Evolutionary conservation across 768 basidiomycete genomes (phyloP), one percentile per base, ranked within the genome.

Genomic region (Macrolepiota fuliginosa): DNA sequence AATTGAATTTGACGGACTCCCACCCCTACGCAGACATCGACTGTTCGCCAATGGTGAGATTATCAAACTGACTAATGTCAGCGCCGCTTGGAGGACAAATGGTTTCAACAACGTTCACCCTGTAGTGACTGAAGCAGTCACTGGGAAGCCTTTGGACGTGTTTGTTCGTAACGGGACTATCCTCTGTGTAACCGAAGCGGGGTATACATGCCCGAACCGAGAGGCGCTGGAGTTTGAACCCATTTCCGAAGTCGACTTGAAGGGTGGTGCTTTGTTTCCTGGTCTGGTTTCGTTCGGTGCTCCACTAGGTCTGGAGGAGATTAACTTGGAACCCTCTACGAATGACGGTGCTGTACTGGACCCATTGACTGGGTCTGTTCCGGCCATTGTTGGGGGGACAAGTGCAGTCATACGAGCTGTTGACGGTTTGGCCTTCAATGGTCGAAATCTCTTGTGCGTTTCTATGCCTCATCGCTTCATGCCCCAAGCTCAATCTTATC

Each of bases 201-300:
- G 5, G 62, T 45, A 46, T 17, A 32, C 24, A n/a, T 61, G 61
- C 17, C n/a, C 39, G 19, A 7, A 5, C 27, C 4, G 3, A 13
- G 19, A 29, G 25, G 36, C 27, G 39, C 19, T 27, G 1, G 19
- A 25, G 25, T 45, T 56, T n/a, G 53, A 53, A 15, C 64, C 69
- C 9, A 51, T 67, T 19, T 67, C 51, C 19, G 66, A 65, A 1
- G 58, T 91, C 49, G 80, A 94, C 67, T 76, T 94, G 11, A 72
- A 82, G 54, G 87, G 89, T 1, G 92, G 92, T 0, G 76, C 81
- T 5, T 70, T 90, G 15, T 72, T 76, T 0, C 86, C 85, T 13
- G 91, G 88, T 0, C 70, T 92, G 36, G 82, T 85, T 15, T 83
- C 86, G 2, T 87, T 84, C 65, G 91, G 91, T 1, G 75, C 84